Conservation (phyloP, 2,329 filamentous ascomycete genomes). For the Trichoderma sp. region DNA sequence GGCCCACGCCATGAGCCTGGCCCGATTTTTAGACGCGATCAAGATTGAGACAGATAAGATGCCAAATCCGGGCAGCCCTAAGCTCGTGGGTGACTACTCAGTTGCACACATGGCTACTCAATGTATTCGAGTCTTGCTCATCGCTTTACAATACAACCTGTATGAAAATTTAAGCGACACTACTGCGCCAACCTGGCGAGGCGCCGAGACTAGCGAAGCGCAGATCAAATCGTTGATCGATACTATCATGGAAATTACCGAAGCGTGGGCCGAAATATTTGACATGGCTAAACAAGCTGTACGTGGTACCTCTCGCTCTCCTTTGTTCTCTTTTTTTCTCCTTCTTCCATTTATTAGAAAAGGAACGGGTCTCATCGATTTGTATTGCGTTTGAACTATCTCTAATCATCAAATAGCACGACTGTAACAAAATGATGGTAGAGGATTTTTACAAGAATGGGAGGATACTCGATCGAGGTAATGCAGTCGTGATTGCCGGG, state of each 20-base stretch:
- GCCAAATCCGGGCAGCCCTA: conserved; percentile 34
- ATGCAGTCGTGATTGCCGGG: conserved; percentile 24
- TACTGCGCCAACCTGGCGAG: conserved; percentile 44
- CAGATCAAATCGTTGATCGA: conserved; percentile 42
- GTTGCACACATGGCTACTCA: conserved; percentile 41
- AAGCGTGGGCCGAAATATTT: conserved; percentile 41
- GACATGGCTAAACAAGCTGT: conserved; percentile 38
- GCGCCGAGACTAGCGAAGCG: conserved; percentile 39
- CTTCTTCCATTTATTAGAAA: no score
- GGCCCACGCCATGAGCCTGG: conserved; percentile 44
- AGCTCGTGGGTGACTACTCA: conserved; percentile 40
- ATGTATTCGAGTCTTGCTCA: conserved; percentile 41
- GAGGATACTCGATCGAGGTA: conserved; percentile 36
- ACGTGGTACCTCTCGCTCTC: conserved; percentile 18
- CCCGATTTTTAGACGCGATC: conserved; percentile 44
- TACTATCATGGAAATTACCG: conserved; percentile 41
- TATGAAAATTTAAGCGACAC: conserved; percentile 43
- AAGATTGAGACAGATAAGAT: conserved; percentile 38
- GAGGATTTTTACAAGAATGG: conserved; percentile 41
- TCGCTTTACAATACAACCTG: conserved; percentile 43
- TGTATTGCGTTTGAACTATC: not conserved
- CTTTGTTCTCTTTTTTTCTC: no score
- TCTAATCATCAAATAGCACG: conserved; percentile 33
- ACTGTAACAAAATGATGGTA: conserved; percentile 38
- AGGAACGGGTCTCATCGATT: not conserved